Conservation (phyloP, 2,329 filamentous ascomycete species). For the Ambrosiella xylebori region DNA sequence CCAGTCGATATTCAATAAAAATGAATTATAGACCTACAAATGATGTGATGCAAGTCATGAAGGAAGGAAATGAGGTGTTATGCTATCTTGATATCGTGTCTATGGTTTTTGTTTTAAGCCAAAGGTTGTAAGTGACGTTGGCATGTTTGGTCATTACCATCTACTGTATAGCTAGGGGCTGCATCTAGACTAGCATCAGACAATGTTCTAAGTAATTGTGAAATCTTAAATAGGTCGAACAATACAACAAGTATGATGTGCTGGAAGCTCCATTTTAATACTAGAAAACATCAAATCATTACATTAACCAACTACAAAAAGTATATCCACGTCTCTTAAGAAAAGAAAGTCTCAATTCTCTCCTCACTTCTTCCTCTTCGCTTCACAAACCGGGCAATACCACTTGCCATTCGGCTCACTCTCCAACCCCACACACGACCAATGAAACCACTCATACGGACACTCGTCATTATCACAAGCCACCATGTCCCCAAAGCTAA, state of each 20-base stretch:
- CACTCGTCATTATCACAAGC: constrained; percentile 73
- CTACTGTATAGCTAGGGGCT: no score
- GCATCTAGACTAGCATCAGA: neutral
- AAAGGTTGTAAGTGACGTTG: no score
- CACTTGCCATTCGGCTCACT: constrained; percentile 50
- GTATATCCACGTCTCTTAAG: neutral
- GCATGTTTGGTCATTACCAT: no score
- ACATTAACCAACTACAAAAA: no score
- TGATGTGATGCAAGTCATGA: neutral
- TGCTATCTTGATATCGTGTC: neutral
- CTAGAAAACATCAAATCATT: no score
- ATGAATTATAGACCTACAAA: neutral
- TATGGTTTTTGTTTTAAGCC: no score
- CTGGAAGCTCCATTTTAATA: no score
- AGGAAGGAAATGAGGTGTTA: neutral
- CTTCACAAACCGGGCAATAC: constrained; percentile 47
- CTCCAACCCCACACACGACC: constrained; percentile 53
- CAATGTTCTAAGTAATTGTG: neutral
- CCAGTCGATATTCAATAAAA: constrained; percentile 2
- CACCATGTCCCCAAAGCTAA: constrained; percentile 78
- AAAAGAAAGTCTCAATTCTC: neutral
- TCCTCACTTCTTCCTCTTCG: constrained; percentile 20
- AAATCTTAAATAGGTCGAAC: neutral
- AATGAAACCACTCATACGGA: constrained; percentile 77
- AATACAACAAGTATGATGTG: no score